Conservation (phyloP, 2,329 filamentous ascomycete genomes). For the Cladosporium sp. region DNA sequence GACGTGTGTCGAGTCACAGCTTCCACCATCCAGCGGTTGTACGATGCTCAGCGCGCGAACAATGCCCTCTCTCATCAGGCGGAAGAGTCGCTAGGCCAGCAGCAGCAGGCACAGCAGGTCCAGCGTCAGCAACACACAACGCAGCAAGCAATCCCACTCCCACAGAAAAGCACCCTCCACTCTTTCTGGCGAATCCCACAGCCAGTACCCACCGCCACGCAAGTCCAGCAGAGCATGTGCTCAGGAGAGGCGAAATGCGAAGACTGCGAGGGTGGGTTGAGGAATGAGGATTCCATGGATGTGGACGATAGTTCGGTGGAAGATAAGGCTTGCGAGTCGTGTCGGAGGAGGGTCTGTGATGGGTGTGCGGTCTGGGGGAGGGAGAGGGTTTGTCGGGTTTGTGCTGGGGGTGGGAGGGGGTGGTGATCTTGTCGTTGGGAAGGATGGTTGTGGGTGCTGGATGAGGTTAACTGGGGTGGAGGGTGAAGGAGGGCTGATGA, state of each 20-base stretch:
- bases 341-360: constrained; percentile 38
- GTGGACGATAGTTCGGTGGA: constrained; percentile 27
- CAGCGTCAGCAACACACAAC: constrained; percentile 16
- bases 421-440: not conserved
- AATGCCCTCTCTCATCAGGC: not conserved
- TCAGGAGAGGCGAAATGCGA: constrained; percentile 33
- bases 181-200: constrained; percentile 43
- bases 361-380: constrained; percentile 36
- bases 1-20: constrained; percentile 31
- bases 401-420: constrained; percentile 27
- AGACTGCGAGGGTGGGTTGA: constrained; percentile 39
- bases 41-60: constrained; percentile 36
- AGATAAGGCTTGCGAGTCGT: constrained; percentile 34
- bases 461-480: too few relatives aligned
- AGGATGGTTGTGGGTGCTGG: not conserved
- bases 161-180: constrained; percentile 43
- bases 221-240: constrained; percentile 3
- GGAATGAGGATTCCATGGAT: constrained; percentile 32
- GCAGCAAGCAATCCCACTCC: constrained; percentile 12
- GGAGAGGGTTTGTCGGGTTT: constrained; percentile 37
- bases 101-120: not conserved
- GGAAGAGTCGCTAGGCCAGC: constrained; percentile 19
- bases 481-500: too few relatives aligned
- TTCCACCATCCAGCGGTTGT: constrained; percentile 42
- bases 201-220: constrained; percentile 17